Evolutionary conservation across 192 early-diverging fungal species (phyloP).

Genomic region (Rhizophlyctis rosea): DNA sequence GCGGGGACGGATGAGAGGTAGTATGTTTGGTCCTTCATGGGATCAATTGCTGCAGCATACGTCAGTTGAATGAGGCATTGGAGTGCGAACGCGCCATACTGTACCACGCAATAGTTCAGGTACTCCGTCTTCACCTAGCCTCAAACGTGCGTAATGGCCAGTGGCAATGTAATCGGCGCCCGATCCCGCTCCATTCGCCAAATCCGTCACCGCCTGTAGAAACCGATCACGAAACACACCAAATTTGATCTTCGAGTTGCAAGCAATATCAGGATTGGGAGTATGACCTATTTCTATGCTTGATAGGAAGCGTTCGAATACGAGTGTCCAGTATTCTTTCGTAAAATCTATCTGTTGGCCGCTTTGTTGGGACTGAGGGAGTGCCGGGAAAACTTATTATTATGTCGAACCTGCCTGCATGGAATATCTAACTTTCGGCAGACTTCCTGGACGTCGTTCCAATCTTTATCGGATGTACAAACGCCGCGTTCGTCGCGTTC

Average conservation of each 20-base stretch:
- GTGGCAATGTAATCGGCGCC: conserved; percentile 55
- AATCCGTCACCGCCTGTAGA: conserved; percentile 6
- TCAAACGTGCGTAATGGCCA: conserved; percentile 65
- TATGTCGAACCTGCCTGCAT: conserved; percentile 30
- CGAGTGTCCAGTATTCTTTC: conserved; percentile 87
- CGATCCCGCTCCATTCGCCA: background rate
- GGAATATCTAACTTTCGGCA: conserved; percentile 69
- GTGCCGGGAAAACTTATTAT: no score
- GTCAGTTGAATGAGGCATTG: conserved; percentile 6
- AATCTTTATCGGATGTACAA: conserved; percentile 77
- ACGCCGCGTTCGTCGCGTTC: conserved; percentile 69
- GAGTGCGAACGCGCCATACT: background rate
- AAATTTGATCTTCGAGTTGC: conserved; percentile 94
- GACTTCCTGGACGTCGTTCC: conserved; percentile 69
- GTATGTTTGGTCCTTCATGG: conserved; percentile 90
- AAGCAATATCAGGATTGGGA: conserved; percentile 90
- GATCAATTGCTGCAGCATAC: conserved; percentile 51
- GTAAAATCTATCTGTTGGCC: conserved; percentile 68
- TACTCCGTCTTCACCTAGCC: no score
- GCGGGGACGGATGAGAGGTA: conserved; percentile 71
- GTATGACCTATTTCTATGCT: conserved; percentile 70
- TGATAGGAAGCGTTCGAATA: conserved; percentile 79
- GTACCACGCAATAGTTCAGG: conserved; percentile 39
- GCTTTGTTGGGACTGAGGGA: background rate
- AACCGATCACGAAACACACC: conserved; percentile 71